Base-by-base conservation (phyloP, 768 basidiomycete genomes). In the Xerocomellus intermedius region DNA sequence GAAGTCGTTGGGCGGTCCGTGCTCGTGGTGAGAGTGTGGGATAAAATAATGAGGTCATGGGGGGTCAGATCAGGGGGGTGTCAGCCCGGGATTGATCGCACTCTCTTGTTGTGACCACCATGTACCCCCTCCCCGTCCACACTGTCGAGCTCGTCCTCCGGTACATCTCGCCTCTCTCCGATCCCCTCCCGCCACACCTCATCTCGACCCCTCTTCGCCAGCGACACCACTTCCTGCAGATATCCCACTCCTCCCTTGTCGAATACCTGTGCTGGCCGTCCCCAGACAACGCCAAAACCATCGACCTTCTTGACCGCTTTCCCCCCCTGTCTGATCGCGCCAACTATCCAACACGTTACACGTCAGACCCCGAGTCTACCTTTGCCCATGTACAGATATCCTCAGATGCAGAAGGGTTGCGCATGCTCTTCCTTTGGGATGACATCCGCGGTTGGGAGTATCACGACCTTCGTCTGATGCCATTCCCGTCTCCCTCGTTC, bases 221-320 rank as follows among this genome's bases (percentile, higher is more conserved):
- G 66, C 77, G 88, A 36, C 87, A 89, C 65, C 79, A 73, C 56
- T 85, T 87, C 69, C 82, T 91, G 44, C 63, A 71, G 19, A 72
- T 90, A 53, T 67, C 77, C 26, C 75, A 80, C 9, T 73, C 80
- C 24, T 70, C 81, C 59, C 74, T 80, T 9, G 58, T 69, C 33
- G 74, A 80, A 4, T 91, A 91, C 66, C 75, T 91, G 42, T 80
- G 79, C 60, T 91, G 89, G 89, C 86, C 89, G 10, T 75, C 79
- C 4, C 61, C 69, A 35, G 61, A 60, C 64, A 66, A 57, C 56
- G 50, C 56, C 61, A 76, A 67, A 46, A 67, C 73, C 46, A 61
- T 80, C 48, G 68, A 74, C 50, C 73, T 83, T 28, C 73, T 86
- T 37, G 77, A 81, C 56, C 65, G 63, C n/a, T 61, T 75, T 43